Evolutionary conservation across 2,329 filamentous ascomycete species (phyloP), one percentile per base, ranked within the genome.

Genomic region (Podosphaera aphanis): DNA sequence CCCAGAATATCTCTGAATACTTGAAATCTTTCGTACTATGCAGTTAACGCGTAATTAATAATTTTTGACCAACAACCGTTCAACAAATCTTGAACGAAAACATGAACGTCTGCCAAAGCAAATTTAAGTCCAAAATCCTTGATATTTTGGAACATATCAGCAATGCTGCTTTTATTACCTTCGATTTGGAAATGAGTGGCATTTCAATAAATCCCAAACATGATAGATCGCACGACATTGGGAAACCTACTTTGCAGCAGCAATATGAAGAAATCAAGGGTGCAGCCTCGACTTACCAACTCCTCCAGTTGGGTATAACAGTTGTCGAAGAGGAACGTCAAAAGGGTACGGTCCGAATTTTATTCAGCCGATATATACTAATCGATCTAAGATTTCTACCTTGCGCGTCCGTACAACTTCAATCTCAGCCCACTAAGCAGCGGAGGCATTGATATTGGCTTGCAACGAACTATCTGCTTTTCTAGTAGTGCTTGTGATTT

Each of bases 171-270:
- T 79, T 79, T 52, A 69, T 81, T 11, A 64, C 74, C 2, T 64
- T 81, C 48, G 77, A 81, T 55, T 63, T 79, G 11, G 77, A 81
- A 58, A 68, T 80, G 40, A 79, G 75, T 13, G 77, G 77, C 2
- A 74, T 81, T 2, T 59, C 58, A 11, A 65, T 65, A 20, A 60
- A 62, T 39, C 53, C 55, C 13, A 56, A 55, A 47, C 51, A 55
- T 47, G 56, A 52, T 43, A 58, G 58, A 33, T 55, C 51, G 27
- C 52, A 56, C 11, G 59, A 62, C 25, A 53, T 56, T 33, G 62
- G 63, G 31, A 66, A 65, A 47, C 66, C 66, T 27, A 67, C 66
- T 2, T 60, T 80, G 1, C 70, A 79, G 52, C 62, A 75, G 38
- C 67, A 71, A 46, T 81, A 80, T 55, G 59, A 63, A 10, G 74